Evolutionary conservation across 139 green algal species (phyloP).

Genomic region (Marvania coccoides): DNA sequence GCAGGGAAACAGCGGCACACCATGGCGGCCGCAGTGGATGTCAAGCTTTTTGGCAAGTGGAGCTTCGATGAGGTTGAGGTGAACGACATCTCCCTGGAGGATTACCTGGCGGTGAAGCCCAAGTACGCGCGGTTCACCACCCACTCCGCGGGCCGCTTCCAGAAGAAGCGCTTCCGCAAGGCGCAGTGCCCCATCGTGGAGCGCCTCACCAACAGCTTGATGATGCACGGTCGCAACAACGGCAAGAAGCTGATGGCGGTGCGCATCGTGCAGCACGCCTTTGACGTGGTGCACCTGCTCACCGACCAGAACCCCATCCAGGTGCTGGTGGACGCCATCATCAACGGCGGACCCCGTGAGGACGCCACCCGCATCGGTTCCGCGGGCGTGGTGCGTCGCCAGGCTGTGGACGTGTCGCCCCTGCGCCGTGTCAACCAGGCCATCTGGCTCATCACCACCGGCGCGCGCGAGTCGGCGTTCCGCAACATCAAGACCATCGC

Average conservation of each 20-base stretch:
- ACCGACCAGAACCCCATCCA: conserved; percentile 99
- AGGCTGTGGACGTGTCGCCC: conserved; percentile 99
- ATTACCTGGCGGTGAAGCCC: conserved; percentile 98
- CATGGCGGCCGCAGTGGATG: conserved; percentile 45
- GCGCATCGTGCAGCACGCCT: conserved; percentile 95
- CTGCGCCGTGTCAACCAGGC: conserved; percentile 97
- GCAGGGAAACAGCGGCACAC: conserved; percentile 12
- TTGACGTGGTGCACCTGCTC: conserved; percentile 98
- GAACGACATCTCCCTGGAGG: conserved; percentile 95
- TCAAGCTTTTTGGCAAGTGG: conserved; percentile 97
- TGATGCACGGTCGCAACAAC: conserved; percentile 99
- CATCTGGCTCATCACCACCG: conserved; percentile 93
- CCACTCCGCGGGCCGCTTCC: conserved; percentile 97
- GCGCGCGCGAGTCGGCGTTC: conserved; percentile 92
- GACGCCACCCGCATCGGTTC: conserved; percentile 97
- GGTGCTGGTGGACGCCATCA: conserved; percentile 97
- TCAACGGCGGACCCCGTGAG: conserved; percentile 97
- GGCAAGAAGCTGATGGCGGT: conserved; percentile 99
- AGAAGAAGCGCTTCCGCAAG: conserved; percentile 98
- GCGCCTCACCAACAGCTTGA: conserved; percentile 86
- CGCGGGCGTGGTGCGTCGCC: conserved; percentile 91
- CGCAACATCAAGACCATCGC: conserved; percentile 99
- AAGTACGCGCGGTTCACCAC: conserved; percentile 93
- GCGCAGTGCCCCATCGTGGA: conserved; percentile 99
- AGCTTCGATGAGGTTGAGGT: conserved; percentile 94